Evolutionary conservation across 2,329 filamentous ascomycete genomes (phyloP).

Genomic region (Ophiostoma australiae): DNA sequence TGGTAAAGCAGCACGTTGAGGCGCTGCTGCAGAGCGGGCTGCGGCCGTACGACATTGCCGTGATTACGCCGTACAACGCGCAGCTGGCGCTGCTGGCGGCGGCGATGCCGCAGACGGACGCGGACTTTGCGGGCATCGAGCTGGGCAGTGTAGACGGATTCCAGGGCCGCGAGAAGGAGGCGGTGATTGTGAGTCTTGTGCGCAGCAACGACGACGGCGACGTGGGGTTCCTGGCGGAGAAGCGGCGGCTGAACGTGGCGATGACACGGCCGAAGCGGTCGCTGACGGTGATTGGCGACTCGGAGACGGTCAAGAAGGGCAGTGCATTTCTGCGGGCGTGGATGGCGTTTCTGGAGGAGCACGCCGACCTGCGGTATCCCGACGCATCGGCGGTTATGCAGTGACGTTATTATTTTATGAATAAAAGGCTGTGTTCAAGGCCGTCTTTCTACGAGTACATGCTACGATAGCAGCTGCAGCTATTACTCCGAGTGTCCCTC

Average conservation of each 20-base stretch:
- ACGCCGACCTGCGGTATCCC: constrained; percentile 86
- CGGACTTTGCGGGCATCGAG: constrained; percentile 72
- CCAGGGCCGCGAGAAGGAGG: constrained; percentile 92
- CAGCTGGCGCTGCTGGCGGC: constrained; percentile 72
- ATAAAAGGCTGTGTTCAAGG: neutral
- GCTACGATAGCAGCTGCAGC: no score
- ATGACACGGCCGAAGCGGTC: constrained; percentile 94
- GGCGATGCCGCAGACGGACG: constrained; percentile 61
- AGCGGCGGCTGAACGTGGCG: constrained; percentile 76
- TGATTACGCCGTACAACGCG: constrained; percentile 94
- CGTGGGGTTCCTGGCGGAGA: constrained; percentile 90
- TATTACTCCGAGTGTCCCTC: neutral
- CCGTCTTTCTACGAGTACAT: no score
- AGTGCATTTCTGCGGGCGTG: constrained; percentile 80
- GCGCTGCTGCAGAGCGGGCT: constrained; percentile 73
- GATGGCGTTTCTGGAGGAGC: constrained; percentile 87
- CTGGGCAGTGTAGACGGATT: constrained; percentile 97
- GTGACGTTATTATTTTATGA: neutral
- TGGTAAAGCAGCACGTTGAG: constrained; percentile 73
- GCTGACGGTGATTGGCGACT: constrained; percentile 86
- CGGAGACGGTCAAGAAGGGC: constrained; percentile 86
- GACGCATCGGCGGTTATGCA: constrained; percentile 39
- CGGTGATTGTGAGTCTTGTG: constrained; percentile 87
- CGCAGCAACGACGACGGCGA: constrained; percentile 81
- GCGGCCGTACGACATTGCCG: constrained; percentile 76